Base-by-base conservation (phyloP, 768 basidiomycete genomes). In the Lactarius sanguifluus region DNA sequence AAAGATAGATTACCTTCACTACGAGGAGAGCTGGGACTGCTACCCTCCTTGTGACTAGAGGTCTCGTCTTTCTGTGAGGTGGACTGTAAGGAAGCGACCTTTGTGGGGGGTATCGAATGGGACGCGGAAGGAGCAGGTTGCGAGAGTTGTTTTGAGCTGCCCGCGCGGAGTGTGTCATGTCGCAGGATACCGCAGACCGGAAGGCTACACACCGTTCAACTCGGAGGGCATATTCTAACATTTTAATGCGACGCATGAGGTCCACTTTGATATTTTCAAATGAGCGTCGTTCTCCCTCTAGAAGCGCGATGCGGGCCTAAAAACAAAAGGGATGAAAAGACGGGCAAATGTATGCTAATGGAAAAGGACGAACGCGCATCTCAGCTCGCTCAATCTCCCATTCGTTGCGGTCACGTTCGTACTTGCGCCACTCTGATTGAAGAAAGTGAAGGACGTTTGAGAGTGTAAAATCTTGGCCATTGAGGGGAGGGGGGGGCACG, bases 321-420 rank as follows among this genome's bases (percentile, higher is more conserved):
- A 61, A 54, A 50, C 65, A 66, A 71, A 68, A 58, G 62, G 52
- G 1, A 71, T 70, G 69, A 71, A 60, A 62, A 71, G 69, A 58
- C 59, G 63, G 64, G 61, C 75, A 70, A 75, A 38, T 43, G 28
- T 38, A 12, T 41, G 64, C 55, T 23, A 59, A 47, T 40, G 60
- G 30, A 13, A 20, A 47, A 64, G 68, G 52, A 86, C 92, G 73
- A 70, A 95, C 94, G 84, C 96, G 85, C 96, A 98, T 98, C 79
- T 98, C 97, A 38, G 97, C 97, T 72, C 97, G 83, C 79, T 98
- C 97, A 73, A 99, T 99, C 82, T 99, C 97, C 96, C 96, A 99
- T 79, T 99, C 97, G 76, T 99, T 99, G 73, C 96, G 85, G 80
- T 99, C 97, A 76, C 96, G 89, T 78, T 98, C 97, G 75, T 97